These are phyloP conservation scores for Bryum argenteum DNA, from an alignment of 225 moss, liverwort and hornwort species.

Conservation along the genomic window DNA sequence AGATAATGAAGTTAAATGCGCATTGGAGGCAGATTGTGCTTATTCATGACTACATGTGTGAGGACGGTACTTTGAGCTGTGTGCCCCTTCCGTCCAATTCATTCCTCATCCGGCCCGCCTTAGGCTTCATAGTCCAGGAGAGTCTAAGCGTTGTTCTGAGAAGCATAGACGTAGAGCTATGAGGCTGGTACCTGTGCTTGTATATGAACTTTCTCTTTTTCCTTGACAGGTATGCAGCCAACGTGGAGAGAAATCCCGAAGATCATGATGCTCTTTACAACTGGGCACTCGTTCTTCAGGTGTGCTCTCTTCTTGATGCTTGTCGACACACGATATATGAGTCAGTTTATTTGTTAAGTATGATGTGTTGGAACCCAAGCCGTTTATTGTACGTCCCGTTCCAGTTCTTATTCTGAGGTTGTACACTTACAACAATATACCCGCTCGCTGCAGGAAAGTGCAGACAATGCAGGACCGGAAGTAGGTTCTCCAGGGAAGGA, in stretches of 20 bases:
- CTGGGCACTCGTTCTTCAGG: conserved; percentile 98
- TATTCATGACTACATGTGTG: conserved; percentile 8
- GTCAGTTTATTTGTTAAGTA: conserved; percentile 10
- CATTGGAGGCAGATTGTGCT: conserved; percentile 4
- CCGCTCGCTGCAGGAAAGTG: conserved; percentile 74
- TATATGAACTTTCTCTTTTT: conserved; percentile 21
- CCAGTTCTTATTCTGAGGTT: conserved; percentile 10
- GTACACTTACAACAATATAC: conserved; percentile 13
- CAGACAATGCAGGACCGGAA: conserved; percentile 88
- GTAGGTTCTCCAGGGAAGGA: conserved; percentile 83
- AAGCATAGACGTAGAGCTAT: background rate
- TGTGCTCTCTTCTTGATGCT: conserved; percentile 28
- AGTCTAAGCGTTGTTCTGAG: conserved; percentile 5
- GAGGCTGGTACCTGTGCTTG: conserved; percentile 16
- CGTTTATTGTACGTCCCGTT: background rate
- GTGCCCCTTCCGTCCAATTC: conserved; percentile 1
- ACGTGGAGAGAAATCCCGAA: conserved; percentile 84
- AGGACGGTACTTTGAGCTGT: background rate
- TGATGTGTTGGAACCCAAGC: conserved; percentile 5
- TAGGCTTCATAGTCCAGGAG: conserved; percentile 1
- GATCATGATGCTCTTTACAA: conserved; percentile 97
- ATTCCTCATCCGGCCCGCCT: conserved; percentile 5
- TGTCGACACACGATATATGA: conserved; percentile 21
- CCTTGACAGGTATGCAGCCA: conserved; percentile 74
- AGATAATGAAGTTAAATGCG: conserved; percentile 17